Conservation (phyloP, 176 grass and related monocot genomes). For the Panicum miliaceum region DNA sequence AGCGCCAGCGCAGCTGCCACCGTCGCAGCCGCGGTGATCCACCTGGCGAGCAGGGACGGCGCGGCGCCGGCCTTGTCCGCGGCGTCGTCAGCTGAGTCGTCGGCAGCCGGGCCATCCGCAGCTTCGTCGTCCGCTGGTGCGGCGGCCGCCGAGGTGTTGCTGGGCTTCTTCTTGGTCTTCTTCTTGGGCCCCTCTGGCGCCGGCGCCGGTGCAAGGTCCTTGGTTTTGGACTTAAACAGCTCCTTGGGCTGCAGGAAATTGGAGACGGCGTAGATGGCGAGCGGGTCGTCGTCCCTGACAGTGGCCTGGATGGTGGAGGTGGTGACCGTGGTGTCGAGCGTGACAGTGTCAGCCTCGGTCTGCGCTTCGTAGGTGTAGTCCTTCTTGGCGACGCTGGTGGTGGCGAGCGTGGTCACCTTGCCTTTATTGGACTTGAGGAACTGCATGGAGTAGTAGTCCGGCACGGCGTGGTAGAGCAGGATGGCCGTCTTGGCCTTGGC, state of each 20-base stretch:
- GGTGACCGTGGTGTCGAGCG: conserved; percentile 52
- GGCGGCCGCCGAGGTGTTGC: conserved; percentile 1
- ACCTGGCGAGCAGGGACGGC: conserved; percentile 15
- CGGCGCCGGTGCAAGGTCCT: conserved; percentile 47
- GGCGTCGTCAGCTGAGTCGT: conserved; percentile 20
- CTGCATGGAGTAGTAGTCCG: conserved; percentile 78
- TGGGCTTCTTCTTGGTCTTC: conserved; percentile 56
- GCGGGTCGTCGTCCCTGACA: conserved; percentile 70
- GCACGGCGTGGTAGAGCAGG: conserved; percentile 77
- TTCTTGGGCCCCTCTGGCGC: conserved; percentile 54
- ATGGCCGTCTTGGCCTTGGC: conserved; percentile 67
- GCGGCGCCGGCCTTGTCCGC: conserved; percentile 47
- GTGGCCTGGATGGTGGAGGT: conserved; percentile 59
- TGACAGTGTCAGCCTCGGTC: conserved; percentile 59
- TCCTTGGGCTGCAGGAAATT: conserved; percentile 81
- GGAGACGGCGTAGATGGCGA: conserved; percentile 61
- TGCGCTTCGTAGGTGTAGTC: conserved; percentile 68
- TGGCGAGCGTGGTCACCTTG: conserved; percentile 79
- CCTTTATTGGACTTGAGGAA: conserved; percentile 77
- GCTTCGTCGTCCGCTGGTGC: conserved; percentile 37
- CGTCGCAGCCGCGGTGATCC: not conserved
- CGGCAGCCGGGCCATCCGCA: conserved; percentile 42
- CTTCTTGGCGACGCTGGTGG: conserved; percentile 64
- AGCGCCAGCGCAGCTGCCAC: conserved; percentile 34
- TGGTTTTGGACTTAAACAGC: conserved; percentile 52